Conservation (phyloP, 2,329 filamentous ascomycete genomes). For the Madurella mycetomatis region DNA sequence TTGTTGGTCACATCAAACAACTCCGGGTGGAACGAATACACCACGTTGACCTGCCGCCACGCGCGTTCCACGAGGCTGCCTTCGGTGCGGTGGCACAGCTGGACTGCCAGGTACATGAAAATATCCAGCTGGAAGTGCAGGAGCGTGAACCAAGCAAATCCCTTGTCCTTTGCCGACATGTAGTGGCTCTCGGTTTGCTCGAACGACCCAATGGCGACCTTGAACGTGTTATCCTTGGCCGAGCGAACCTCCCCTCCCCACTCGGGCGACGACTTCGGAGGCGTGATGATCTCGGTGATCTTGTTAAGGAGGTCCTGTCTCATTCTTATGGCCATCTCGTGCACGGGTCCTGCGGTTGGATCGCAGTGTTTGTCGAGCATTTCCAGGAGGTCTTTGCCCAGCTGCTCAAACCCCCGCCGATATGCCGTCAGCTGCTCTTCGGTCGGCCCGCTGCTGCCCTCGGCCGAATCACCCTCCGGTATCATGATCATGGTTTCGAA, state of each 20-base stretch:
- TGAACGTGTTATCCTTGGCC: conserved; percentile 52
- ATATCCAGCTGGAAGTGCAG: conserved; percentile 54
- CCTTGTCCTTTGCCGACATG: conserved; percentile 38
- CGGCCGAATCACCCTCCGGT: conserved; percentile 34
- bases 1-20: conserved; percentile 46
- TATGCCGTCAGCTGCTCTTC: conserved; percentile 39
- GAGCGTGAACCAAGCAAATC: conserved; percentile 54
- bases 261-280: conserved; percentile 44
- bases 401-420: conserved; percentile 36
- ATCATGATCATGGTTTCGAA: conserved; percentile 49
- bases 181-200: conserved; percentile 46
- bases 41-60: conserved; percentile 45
- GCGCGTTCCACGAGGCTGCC: conserved; percentile 51
- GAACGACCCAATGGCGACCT: conserved; percentile 45
- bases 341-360: conserved; percentile 47
- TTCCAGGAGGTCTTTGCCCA: conserved; percentile 41
- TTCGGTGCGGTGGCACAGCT: conserved; percentile 46
- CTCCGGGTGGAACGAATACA: conserved; percentile 48
- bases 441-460: conserved; percentile 26
- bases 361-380: conserved; percentile 50
- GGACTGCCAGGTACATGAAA: conserved; percentile 51
- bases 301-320: conserved; percentile 47
- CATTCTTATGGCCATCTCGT: conserved; percentile 46
- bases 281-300: conserved; percentile 44
- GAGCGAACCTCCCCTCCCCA: conserved; percentile 47